Evolutionary conservation across 1,284 basidiomycete genomes (phyloP).

Genomic region (Melampsora larici-populina): DNA sequence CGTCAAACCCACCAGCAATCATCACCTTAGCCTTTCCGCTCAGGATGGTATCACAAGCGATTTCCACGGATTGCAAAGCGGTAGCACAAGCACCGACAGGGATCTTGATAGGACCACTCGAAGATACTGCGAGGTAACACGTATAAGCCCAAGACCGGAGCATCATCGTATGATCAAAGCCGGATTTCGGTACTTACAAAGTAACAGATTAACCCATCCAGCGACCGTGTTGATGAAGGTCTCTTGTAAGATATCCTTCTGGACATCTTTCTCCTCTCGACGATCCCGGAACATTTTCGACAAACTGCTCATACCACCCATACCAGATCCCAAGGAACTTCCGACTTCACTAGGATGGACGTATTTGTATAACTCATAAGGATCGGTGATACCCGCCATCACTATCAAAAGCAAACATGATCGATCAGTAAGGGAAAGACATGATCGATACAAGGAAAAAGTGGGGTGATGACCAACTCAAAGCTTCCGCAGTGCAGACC

Average conservation of each 20-base stretch:
- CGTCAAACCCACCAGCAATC: constrained; percentile 98
- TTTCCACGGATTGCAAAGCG: constrained; percentile 93
- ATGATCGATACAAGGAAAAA: too few relatives aligned
- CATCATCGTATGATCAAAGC: neutral
- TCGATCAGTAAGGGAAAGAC: neutral
- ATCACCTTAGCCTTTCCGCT: constrained; percentile 97
- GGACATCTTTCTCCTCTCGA: constrained; percentile 92
- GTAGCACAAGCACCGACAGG: constrained; percentile 98
- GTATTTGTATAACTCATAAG: constrained; percentile 71
- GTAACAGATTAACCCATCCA: constrained; percentile 92
- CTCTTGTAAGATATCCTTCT: constrained; percentile 97
- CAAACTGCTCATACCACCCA: constrained; percentile 48
- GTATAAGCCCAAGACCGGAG: neutral
- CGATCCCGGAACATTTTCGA: constrained; percentile 96
- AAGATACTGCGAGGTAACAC: constrained; percentile 62
- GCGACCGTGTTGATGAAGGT: constrained; percentile 98
- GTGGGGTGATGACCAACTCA: constrained; percentile 56
- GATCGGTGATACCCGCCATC: constrained; percentile 94
- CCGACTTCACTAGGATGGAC: constrained; percentile 89
- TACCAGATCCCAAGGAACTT: constrained; percentile 44
- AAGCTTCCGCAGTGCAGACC: constrained; percentile 86
- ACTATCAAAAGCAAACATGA: constrained; percentile 52
- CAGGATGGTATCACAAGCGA: constrained; percentile 90
- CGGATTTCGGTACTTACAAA: constrained; percentile 56
- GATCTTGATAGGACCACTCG: constrained; percentile 95